Evolutionary conservation across 1,139 yeast species (phyloP).

Genomic region (Zygosaccharomyces pseudobailii): DNA sequence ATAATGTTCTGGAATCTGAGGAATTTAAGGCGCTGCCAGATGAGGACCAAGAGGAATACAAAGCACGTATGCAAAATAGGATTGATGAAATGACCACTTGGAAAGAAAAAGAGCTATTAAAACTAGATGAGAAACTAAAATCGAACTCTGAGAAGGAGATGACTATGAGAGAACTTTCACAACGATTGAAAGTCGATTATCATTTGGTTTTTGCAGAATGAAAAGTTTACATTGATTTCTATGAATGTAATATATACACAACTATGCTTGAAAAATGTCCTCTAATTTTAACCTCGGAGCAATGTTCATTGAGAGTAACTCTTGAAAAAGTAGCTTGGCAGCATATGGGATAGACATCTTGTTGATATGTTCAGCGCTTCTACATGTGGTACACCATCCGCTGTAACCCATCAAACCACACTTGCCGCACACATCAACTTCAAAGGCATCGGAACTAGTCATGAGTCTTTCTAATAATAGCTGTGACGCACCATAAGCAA

Average conservation of each 20-base stretch:
- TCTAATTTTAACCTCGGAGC: conserved; percentile 91
- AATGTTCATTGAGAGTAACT: conserved; percentile 91
- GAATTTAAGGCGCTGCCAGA: conserved; percentile 36
- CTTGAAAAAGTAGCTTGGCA: conserved; percentile 93
- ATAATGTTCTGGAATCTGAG: conserved; percentile 36
- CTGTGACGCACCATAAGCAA: conserved; percentile 98
- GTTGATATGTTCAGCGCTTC: conserved; percentile 77
- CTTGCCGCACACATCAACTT: conserved; percentile 87
- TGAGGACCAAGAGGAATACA: conserved; percentile 35
- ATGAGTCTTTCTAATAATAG: conserved; percentile 86
- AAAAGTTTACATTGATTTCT: background rate
- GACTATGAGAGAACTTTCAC: conserved; percentile 42
- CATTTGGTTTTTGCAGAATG: conserved; percentile 35
- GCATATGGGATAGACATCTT: conserved; percentile 98
- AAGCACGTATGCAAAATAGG: conserved; percentile 26
- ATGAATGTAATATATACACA: background rate
- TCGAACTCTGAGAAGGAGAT: conserved; percentile 33
- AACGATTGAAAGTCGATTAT: conserved; percentile 40
- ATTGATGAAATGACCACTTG: conserved; percentile 20
- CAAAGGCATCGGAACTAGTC: conserved; percentile 97
- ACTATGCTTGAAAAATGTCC: conserved; percentile 54
- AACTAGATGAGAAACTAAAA: conserved; percentile 27
- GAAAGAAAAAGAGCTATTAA: conserved; percentile 25
- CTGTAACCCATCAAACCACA: conserved; percentile 98
- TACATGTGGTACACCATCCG: conserved; percentile 96